These are phyloP conservation scores for Agrocybe chaxingu DNA, from an alignment of 768 basidiomycete species.

Conservation along the genomic window DNA sequence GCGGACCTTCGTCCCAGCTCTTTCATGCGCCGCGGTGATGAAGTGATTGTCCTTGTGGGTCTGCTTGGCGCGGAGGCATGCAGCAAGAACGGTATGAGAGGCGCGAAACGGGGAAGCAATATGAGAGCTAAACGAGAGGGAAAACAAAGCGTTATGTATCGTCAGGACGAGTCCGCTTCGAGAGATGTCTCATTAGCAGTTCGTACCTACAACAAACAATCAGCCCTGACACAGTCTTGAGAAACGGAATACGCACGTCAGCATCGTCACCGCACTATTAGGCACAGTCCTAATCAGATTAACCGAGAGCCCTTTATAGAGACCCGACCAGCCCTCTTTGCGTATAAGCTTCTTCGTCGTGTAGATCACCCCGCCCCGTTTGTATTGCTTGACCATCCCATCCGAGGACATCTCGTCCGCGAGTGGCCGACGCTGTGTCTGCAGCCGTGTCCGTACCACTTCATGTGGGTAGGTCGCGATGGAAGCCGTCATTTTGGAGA, in stretches of 20 bases:
- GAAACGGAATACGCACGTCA: slow-evolving; percentile 60
- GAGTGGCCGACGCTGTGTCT: slow-evolving; percentile 75
- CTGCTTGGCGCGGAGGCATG: too few relatives aligned
- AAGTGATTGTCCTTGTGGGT: too few relatives aligned
- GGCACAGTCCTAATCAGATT: slow-evolving; percentile 95
- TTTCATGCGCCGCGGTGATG: too few relatives aligned
- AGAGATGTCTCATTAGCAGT: slow-evolving; percentile 51
- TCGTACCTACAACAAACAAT: slow-evolving; percentile 37
- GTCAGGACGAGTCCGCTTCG: slow-evolving; percentile 25
- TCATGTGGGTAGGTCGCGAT: slow-evolving; percentile 97
- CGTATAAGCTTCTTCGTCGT: slow-evolving; percentile 69
- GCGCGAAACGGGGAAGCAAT: neutral
- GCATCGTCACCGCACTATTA: slow-evolving; percentile 92
- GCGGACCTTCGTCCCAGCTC: too few relatives aligned
- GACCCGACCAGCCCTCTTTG: slow-evolving; percentile 84
- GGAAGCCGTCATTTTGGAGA: slow-evolving; percentile 94
- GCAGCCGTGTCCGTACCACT: slow-evolving; percentile 95
- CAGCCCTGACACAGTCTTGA: neutral
- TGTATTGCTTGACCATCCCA: slow-evolving; percentile 55
- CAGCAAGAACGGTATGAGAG: too few relatives aligned
- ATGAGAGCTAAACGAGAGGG: neutral
- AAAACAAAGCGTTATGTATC: neutral
- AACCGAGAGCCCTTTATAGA: slow-evolving; percentile 93
- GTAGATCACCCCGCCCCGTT: slow-evolving; percentile 64
- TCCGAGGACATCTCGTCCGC: slow-evolving; percentile 56